Conservation (phyloP, 441 rosid species). For the Pelargonium australe region DNA sequence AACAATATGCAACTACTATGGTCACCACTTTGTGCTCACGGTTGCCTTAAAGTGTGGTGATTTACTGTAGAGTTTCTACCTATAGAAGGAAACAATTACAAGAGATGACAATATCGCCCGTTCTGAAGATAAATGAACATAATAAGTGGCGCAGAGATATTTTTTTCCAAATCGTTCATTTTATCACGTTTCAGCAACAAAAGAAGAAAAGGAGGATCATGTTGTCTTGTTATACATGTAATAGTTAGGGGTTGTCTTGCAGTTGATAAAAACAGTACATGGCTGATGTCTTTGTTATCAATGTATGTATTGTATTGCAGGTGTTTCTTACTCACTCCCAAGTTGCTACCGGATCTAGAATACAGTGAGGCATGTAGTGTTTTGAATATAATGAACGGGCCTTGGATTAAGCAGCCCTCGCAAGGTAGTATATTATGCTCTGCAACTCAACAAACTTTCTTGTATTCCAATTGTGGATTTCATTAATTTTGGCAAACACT, state of each 20-base stretch:
- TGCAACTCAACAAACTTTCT: background rate
- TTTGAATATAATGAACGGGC: conserved; percentile 91
- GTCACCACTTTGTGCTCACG: background rate
- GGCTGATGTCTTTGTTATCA: background rate
- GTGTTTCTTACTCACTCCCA: conserved; percentile 89
- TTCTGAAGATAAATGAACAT: background rate
- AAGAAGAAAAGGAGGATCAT: background rate
- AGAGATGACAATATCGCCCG: background rate
- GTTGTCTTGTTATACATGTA: background rate
- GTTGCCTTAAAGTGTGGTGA: too few species aligned
- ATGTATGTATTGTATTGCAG: conserved; percentile 28
- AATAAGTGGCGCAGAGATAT: too few species aligned
- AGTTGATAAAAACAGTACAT: background rate
- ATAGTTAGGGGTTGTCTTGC: too few species aligned
- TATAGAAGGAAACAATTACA: background rate
- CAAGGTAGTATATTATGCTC: conserved; percentile 40
- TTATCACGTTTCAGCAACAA: too few species aligned
- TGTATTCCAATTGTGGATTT: background rate
- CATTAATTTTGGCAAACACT: background rate
- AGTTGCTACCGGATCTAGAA: conserved; percentile 78
- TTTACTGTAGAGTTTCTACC: too few species aligned
- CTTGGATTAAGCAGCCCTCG: conserved; percentile 84
- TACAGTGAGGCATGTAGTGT: conserved; percentile 90
- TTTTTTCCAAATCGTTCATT: too few species aligned
- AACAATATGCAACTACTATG: background rate